phyloP scores from a whole-genome alignment of 257 asterid species.

The Linaria vulgaris region DNA sequence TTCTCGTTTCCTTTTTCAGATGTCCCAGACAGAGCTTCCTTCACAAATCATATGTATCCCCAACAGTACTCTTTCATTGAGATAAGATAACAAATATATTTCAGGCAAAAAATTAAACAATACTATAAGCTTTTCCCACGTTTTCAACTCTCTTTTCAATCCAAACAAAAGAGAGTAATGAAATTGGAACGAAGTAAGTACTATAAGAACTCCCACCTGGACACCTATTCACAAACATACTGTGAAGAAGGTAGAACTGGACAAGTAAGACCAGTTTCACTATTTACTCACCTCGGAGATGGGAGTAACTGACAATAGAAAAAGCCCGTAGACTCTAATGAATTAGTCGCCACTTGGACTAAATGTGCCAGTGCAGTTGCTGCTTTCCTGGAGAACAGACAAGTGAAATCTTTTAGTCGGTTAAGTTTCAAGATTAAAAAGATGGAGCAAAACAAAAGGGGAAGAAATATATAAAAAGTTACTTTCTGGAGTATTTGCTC shows the following conservation, averaged over 20 bases:
- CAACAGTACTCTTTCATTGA: too few relatives aligned
- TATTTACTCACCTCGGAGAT: conserved; percentile 42
- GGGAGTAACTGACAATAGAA: conserved; percentile 62
- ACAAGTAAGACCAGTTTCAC: conserved; percentile 22
- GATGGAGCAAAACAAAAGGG: conserved; percentile 12
- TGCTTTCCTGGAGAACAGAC: conserved; percentile 55
- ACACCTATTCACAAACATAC: conserved; percentile 2
- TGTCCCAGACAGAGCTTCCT: too few relatives aligned
- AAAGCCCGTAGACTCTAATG: conserved; percentile 71
- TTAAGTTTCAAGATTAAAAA: conserved; percentile 8
- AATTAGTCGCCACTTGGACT: conserved; percentile 68
- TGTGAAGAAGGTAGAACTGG: conserved; percentile 24
- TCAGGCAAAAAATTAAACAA: not conserved
- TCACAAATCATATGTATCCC: too few relatives aligned
- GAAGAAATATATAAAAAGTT: conserved; percentile 8
- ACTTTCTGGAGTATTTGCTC: conserved; percentile 77
- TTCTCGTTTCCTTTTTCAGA: too few relatives aligned
- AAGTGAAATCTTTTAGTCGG: conserved; percentile 1
- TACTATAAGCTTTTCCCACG: not conserved
- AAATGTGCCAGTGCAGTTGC: conserved; percentile 60
- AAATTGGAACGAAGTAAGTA: not conserved
- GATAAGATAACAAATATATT: not conserved
- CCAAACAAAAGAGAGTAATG: conserved; percentile 4
- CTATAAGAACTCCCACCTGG: conserved; percentile 1
- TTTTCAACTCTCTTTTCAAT: not conserved